Evolutionary conservation across 1,284 basidiomycete species (phyloP), one percentile per base, ranked within the genome.

Genomic region (Ceratobasidium sp.): DNA sequence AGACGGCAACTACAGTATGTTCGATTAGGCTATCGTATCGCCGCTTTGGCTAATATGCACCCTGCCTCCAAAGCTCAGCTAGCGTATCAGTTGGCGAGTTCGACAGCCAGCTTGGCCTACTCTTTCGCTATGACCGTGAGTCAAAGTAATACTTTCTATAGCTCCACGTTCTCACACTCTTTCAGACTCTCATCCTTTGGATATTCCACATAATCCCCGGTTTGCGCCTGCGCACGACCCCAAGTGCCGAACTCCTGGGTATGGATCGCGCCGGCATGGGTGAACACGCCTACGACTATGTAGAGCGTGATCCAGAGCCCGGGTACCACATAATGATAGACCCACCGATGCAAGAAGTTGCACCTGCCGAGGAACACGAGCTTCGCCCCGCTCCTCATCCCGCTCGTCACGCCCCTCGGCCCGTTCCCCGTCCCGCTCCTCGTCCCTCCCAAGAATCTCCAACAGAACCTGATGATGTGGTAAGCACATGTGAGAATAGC

Each of bases 241-340:
- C 97, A 81, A 94, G 96, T 80, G 90, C 91, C 44, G 97, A 99
- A 87, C 93, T 96, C 79, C 87, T 98, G 78, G 97, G 97, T 80
- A 92, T 98, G 80, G 97, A 99, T 84, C 95, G 97, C 82, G 90
- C 92, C 16, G 94, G 97, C 86, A 93, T 98, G 88, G 97, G 97
- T 81, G 97, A 98, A 86, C 95, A 92, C 81, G 94, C 94, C n/a
- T 96, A 96, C 84, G 94, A 96, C 86, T 96, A 95, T 81, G 94
- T 94, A 77, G 92, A 90, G 18, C 85, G 94, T 78, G 93, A 94
- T 81, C 85, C 87, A 60, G 90, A 92, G 83, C 83, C 41, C 27
- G 73, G 73, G 8, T 75, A 62, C 59, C 71, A 59, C n/a, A 50
- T 38, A 44, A 57, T 50, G 38, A 59, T 23, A 27, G 59, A 46